Evolutionary conservation across 208 protist genomes (phyloP), one percentile per base, ranked within the genome.

Genomic region (Polymyxa betae): DNA sequence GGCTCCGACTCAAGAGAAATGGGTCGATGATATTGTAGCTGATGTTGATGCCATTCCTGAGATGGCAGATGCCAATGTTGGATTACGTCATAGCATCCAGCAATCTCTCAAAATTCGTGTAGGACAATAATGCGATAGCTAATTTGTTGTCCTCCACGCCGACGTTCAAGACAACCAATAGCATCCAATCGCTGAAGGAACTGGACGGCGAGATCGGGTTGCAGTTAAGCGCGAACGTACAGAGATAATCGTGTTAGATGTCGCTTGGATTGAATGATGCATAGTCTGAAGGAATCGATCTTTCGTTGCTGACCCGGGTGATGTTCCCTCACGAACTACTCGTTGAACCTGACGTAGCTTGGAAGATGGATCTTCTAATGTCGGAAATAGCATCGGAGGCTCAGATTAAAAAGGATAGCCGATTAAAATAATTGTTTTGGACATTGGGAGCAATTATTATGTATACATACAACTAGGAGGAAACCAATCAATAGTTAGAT

Each of bases 41-140:
- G 54, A 66, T 66, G 54, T 66, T 29, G 54, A 66, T 66, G 54
- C 54, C 54, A 66, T 66, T 29, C 54, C 54, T 29, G 54, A 66
- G 16, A 16, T 66, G 54, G 16, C 54, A 16, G 54, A 66, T 66
- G 54, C 16, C 20, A 66, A 66, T 16, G 54, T 29, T 16, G 54
- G 16, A 29, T 29, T 16, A 66, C 20, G 54, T 16, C 54, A 16
- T 32, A 16, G 20, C 16, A 29, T 66, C 20, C 16, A 32, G 29
- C 54, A 29, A 66, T 32, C 54, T 66, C 54, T 29, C 16, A 32
- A 29, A 16, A 16, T 29, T 29, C 20, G 29, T 16, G 20, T 66
- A 29, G 29, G 20, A 16, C 54, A 29, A 16, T 16, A 16, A 32
- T 16, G 20, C 16, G 54, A 66, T 32, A 16, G 54, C 54, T 66